Conservation (phyloP, 2,329 filamentous ascomycete genomes). For the Aspergillus chevalieri region DNA sequence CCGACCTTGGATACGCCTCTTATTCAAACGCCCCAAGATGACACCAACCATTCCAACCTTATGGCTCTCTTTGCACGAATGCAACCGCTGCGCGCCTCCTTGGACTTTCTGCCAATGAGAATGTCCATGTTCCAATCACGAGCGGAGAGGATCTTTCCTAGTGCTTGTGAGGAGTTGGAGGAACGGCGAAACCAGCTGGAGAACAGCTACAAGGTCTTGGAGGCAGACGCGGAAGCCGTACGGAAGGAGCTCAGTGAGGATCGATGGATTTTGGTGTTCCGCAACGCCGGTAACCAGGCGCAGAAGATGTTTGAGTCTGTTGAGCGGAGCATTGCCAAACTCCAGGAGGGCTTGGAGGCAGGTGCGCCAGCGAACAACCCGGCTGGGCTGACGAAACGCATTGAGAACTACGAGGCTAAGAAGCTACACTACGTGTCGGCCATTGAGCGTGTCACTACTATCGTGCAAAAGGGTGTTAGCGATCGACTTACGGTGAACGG, state of each 20-base stretch:
- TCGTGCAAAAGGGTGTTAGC: constrained; percentile 92
- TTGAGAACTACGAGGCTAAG: constrained; percentile 92
- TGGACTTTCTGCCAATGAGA: constrained; percentile 95
- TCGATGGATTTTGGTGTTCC: constrained; percentile 91
- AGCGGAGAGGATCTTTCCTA: constrained; percentile 74
- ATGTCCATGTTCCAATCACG: constrained; percentile 77
- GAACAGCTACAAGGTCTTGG: constrained; percentile 77
- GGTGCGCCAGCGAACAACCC: constrained; percentile 68
- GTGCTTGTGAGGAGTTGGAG: constrained; percentile 82
- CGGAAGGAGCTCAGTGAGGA: constrained; percentile 90
- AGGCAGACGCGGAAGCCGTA: constrained; percentile 82
- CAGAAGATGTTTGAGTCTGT: constrained; percentile 97
- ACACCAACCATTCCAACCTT: constrained; percentile 78
- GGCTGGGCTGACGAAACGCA: constrained; percentile 66
- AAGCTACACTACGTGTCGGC: constrained; percentile 90
- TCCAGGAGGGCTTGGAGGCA: constrained; percentile 71
- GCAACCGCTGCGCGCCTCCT: constrained; percentile 84
- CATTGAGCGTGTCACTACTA: constrained; percentile 81
- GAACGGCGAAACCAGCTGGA: constrained; percentile 69
- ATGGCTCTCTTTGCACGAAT: constrained; percentile 89
- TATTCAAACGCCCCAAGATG: constrained; percentile 60
- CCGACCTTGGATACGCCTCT: constrained; percentile 35
- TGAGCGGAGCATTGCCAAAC: constrained; percentile 74
- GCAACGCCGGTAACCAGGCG: constrained; percentile 83
- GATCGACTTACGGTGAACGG: constrained; percentile 95